Evolutionary conservation across 192 early-diverging fungal species (phyloP).

Genomic region (Linnemannia hyalina): DNA sequence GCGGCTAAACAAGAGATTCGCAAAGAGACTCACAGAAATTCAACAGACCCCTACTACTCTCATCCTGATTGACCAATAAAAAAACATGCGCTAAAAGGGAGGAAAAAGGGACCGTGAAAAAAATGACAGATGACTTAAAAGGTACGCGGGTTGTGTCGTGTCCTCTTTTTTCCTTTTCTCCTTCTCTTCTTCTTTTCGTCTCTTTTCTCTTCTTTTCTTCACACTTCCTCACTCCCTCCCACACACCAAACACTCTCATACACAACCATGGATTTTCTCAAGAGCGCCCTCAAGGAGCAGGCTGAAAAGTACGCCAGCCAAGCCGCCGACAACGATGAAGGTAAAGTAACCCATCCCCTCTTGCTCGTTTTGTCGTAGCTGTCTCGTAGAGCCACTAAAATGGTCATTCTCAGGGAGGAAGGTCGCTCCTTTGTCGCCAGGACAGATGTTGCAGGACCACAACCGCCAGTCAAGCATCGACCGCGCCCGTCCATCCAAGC

Average conservation of each 20-base stretch:
- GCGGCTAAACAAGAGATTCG: background rate
- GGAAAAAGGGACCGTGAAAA: background rate
- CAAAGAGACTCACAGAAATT: background rate
- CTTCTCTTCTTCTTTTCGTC: slow-evolving; percentile 3
- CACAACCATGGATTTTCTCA: slow-evolving; percentile 26
- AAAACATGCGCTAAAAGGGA: background rate
- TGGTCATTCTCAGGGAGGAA: too few species aligned
- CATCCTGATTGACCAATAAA: background rate
- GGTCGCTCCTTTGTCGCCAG: too few species aligned
- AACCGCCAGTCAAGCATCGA: too few species aligned
- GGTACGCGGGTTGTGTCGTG: background rate
- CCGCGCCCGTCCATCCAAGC: too few species aligned
- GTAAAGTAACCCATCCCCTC: background rate
- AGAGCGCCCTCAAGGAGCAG: background rate
- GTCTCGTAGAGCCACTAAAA: background rate
- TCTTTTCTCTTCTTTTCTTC: background rate
- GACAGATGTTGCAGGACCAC: too few species aligned
- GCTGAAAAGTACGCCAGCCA: background rate
- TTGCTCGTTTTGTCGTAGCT: background rate
- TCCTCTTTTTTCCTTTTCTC: background rate
- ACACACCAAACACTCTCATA: background rate
- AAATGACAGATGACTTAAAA: background rate
- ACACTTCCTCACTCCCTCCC: background rate
- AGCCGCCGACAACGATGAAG: slow-evolving; percentile 6
- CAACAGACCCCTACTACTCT: background rate